phyloP scores from a whole-genome alignment of 805 yeast genomes.

The Clavispora phyllophila region DNA sequence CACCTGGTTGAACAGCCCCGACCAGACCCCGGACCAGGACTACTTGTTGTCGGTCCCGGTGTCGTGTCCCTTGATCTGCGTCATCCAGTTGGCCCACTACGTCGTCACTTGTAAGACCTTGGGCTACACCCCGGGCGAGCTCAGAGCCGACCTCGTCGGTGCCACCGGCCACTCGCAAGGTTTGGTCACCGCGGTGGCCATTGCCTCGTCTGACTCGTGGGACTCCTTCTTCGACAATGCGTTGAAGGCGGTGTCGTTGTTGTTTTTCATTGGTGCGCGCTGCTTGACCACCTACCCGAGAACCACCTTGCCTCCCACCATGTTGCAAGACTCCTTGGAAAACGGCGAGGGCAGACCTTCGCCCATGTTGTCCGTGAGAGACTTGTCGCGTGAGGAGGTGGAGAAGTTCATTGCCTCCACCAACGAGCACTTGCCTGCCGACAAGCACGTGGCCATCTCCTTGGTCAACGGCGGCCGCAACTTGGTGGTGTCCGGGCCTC shows the following conservation, averaged over 20 bases:
- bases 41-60: constrained; percentile 88
- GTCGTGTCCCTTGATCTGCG: constrained; percentile 95
- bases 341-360: constrained; percentile 95
- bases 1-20: constrained; percentile 81
- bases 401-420: constrained; percentile 77
- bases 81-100: constrained; percentile 90
- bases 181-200: constrained; percentile 86
- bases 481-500: constrained; percentile 95
- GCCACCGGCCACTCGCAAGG: constrained; percentile 91
- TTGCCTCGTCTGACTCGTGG: constrained; percentile 81
- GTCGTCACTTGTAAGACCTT: constrained; percentile 80
- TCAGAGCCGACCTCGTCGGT: constrained; percentile 63
- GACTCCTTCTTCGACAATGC: constrained; percentile 69
- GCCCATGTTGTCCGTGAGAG: constrained; percentile 95
- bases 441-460: constrained; percentile 86
- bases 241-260: constrained; percentile 72
- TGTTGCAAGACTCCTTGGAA: constrained; percentile 85
- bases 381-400: constrained; percentile 75
- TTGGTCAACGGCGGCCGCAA: constrained; percentile 94
- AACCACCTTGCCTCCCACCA: constrained; percentile 90
- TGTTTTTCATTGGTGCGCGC: constrained; percentile 92
- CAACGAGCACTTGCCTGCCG: constrained; percentile 87
- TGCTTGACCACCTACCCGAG: constrained; percentile 87
- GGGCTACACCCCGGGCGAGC: constrained; percentile 86
- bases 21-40: constrained; percentile 83